Conservation (phyloP, 164 flowering plant genomes). For the Magnolia changhungtana region DNA sequence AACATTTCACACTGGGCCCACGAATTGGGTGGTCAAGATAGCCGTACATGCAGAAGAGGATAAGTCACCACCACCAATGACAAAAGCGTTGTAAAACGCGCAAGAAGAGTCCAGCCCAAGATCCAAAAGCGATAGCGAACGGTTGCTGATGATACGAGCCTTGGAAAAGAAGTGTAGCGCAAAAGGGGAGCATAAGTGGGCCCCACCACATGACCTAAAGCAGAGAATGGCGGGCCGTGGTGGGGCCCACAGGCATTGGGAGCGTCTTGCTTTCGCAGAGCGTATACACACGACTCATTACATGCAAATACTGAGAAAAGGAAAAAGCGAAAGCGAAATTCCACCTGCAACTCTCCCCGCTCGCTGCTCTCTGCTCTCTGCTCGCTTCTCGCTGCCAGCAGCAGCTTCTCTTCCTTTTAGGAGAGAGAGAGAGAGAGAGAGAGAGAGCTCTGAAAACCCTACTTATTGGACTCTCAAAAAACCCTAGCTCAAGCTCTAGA, state of each 20-base stretch:
- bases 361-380: not conserved
- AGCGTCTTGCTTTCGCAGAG: conserved; percentile 11
- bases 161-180: conserved; percentile 26
- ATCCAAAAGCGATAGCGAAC: not conserved
- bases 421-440: conserved; percentile 3
- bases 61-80: too few relatives aligned
- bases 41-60: too few relatives aligned
- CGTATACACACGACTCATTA: not conserved
- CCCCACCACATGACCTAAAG: conserved; percentile 9
- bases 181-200: conserved; percentile 27
- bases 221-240: not conserved
- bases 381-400: not conserved
- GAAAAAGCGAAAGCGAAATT: conserved; percentile 12
- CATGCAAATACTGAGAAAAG: not conserved
- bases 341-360: not conserved
- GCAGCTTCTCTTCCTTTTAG: not conserved
- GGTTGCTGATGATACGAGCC: not conserved
- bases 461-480: not conserved
- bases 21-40: too few relatives aligned
- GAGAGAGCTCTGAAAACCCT: not conserved
- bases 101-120: not conserved
- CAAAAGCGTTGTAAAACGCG: too few relatives aligned
- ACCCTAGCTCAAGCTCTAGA: conserved; percentile 5
- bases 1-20: too few relatives aligned
- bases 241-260: conserved; percentile 5